phyloP scores from a whole-genome alignment of 352 stramenopile species.

The Aphanomyces euteiches region DNA sequence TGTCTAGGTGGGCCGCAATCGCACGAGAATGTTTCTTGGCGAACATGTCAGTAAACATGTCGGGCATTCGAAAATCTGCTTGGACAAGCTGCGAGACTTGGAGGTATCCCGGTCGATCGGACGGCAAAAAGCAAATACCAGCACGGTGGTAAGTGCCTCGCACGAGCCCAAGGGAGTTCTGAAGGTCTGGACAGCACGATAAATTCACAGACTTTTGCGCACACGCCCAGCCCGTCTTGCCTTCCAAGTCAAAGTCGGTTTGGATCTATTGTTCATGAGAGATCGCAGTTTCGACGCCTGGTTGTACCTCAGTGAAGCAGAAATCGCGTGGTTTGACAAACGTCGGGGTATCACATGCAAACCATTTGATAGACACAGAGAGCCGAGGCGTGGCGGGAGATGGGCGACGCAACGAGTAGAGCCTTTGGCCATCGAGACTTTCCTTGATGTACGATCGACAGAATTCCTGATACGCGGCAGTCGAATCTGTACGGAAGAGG shows the following conservation, averaged over 20 bases:
- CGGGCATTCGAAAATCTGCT: conserved; percentile 61
- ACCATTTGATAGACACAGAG: conserved; percentile 65
- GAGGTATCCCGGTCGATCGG: conserved; percentile 50
- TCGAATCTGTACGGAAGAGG: conserved; percentile 7
- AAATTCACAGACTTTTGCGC: conserved; percentile 69
- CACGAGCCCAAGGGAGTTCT: conserved; percentile 48
- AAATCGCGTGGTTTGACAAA: conserved; percentile 65
- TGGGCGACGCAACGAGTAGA: conserved; percentile 53
- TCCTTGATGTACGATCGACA: conserved; percentile 35
- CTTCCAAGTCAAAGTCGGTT: conserved; percentile 56
- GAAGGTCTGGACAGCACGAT: conserved; percentile 53
- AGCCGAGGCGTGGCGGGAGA: conserved; percentile 36
- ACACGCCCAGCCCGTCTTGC: conserved; percentile 60
- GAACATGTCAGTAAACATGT: conserved; percentile 44
- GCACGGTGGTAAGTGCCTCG: conserved; percentile 67
- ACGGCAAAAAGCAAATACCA: conserved; percentile 68
- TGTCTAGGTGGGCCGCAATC: conserved; percentile 43
- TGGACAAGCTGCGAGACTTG: conserved; percentile 60
- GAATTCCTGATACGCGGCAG: conserved; percentile 6
- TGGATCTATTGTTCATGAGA: conserved; percentile 34
- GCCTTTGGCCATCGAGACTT: conserved; percentile 52
- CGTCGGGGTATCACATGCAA: conserved; percentile 45
- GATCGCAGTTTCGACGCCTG: not conserved
- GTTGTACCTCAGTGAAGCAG: conserved; percentile 52
- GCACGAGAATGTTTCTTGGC: conserved; percentile 51